Evolutionary conservation across 164 flowering plant species (phyloP).

Genomic region (Piper longum): DNA sequence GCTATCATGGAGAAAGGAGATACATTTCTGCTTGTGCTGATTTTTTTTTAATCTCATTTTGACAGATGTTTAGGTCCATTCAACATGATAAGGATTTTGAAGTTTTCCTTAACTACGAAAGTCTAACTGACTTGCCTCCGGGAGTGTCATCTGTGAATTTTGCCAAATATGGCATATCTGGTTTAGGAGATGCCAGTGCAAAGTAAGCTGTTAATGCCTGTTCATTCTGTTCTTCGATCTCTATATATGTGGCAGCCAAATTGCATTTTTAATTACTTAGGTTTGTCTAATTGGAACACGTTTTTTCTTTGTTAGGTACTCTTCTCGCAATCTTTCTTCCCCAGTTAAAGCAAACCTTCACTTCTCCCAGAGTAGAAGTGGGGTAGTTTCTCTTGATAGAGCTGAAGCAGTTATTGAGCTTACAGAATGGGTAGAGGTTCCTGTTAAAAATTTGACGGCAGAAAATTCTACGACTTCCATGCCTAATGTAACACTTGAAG

Average conservation of each 20-base stretch:
- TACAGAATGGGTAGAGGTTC: conserved; percentile 95
- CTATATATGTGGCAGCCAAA: too few species aligned
- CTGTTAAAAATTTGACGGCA: conserved; percentile 55
- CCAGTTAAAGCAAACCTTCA: conserved; percentile 91
- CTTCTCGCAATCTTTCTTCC: conserved; percentile 76
- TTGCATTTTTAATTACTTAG: not conserved
- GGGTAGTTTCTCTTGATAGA: conserved; percentile 68
- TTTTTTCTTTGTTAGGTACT: conserved; percentile 36
- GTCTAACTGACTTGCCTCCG: conserved; percentile 58
- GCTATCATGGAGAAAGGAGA: not conserved
- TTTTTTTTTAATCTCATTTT: not conserved
- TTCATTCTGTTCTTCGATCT: not conserved
- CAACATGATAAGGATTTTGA: conserved; percentile 76
- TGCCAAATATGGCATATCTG: conserved; percentile 69
- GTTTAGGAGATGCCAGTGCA: conserved; percentile 65
- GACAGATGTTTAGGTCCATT: conserved; percentile 82
- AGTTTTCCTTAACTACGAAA: conserved; percentile 73
- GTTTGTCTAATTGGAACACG: not conserved
- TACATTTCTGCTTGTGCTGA: not conserved
- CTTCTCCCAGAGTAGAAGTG: conserved; percentile 90
- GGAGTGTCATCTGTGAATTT: conserved; percentile 53
- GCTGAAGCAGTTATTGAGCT: conserved; percentile 90
- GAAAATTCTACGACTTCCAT: conserved; percentile 52
- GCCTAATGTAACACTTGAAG: conserved; percentile 37
- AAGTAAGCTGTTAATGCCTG: conserved; percentile 37